These are phyloP conservation scores for Nematocida major DNA, from an alignment of 371 early-diverging fungal genomes.

Conservation along the genomic window DNA sequence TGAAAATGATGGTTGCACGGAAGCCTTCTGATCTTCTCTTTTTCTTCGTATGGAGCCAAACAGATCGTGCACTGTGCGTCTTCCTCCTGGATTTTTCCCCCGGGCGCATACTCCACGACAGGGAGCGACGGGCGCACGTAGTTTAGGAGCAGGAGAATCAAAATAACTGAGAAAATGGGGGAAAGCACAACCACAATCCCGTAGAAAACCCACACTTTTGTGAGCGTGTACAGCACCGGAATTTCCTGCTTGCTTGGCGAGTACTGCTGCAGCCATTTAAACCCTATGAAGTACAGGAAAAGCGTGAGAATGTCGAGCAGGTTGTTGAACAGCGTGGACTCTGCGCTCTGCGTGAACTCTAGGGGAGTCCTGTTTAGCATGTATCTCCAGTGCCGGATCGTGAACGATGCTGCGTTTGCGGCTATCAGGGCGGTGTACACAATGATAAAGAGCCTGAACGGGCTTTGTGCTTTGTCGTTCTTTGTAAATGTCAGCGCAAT, in stretches of 20 bases:
- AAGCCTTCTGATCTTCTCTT: constrained; percentile 61
- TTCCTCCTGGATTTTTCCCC: constrained; percentile 60
- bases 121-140: constrained; percentile 64
- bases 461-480: constrained; percentile 56
- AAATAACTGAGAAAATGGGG: constrained; percentile 64
- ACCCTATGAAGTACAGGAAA: constrained; percentile 66
- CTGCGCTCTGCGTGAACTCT: constrained; percentile 64
- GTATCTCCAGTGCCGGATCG: constrained; percentile 61
- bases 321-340: constrained; percentile 63
- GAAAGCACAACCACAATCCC: constrained; percentile 63
- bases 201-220: constrained; percentile 55
- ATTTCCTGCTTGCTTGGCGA: constrained; percentile 54
- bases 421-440: constrained; percentile 60
- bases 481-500: constrained; percentile 55
- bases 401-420: constrained; percentile 57
- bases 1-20: constrained; percentile 66
- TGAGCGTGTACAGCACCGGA: constrained; percentile 64
- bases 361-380: constrained; percentile 60
- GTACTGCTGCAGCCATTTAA: constrained; percentile 66
- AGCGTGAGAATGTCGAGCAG: constrained; percentile 64
- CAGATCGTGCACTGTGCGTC: constrained; percentile 65
- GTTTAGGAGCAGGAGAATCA: constrained; percentile 61
- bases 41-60: constrained; percentile 60
- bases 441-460: constrained; percentile 63
- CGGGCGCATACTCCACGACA: constrained; percentile 57